Evolutionary conservation across 2,329 filamentous ascomycete genomes (phyloP), one percentile per base, ranked within the genome.

Genomic region (Epichloe elymi): DNA sequence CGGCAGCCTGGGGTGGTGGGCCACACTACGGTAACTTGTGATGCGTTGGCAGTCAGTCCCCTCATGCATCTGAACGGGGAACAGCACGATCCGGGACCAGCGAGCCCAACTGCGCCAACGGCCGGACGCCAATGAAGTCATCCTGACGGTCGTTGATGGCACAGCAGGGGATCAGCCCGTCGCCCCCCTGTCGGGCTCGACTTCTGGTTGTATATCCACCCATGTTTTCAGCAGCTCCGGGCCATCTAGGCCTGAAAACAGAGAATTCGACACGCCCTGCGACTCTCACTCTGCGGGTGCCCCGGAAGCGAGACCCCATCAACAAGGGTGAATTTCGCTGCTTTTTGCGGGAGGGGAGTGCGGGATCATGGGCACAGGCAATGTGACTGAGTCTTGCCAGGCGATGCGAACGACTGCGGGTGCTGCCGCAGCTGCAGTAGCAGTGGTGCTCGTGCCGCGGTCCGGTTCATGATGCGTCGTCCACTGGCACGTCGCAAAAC

Each of bases 21-120:
- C 59, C 61, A 61, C 26, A 10, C 26, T 8, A 8, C 63, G 1
- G n/a, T n/a, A n/a, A 66, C 62, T 63, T 56, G 63, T 64, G 63
- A 66, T 66, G 64, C 63, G 64, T 58, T 66, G 64, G 64, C 64
- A 66, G 54, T 57, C 26, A 10, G 26, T 30, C 26, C 59, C 74
- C 48, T 45, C 49, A 77, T 78, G 75, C 74, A 78, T 76, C 23
- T 41, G 15, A 73, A 76, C 73, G 73, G 73, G 71, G 54, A 74
- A 47, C 47, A 76, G 75, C 74, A 76, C 64, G 35, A 45, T 52
- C 49, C 37, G 54, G 51, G 37, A 40, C 52, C 51, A 51, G 53
- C 47, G 52, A 46, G 51, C 51, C 55, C 55, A 53, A 52, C 53
- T 50, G 55, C 49, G 50, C 40, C 52, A 51, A 41, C 53, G 53